Conservation (phyloP, 805 yeast species). For the Blastobotrys attinorum region DNA sequence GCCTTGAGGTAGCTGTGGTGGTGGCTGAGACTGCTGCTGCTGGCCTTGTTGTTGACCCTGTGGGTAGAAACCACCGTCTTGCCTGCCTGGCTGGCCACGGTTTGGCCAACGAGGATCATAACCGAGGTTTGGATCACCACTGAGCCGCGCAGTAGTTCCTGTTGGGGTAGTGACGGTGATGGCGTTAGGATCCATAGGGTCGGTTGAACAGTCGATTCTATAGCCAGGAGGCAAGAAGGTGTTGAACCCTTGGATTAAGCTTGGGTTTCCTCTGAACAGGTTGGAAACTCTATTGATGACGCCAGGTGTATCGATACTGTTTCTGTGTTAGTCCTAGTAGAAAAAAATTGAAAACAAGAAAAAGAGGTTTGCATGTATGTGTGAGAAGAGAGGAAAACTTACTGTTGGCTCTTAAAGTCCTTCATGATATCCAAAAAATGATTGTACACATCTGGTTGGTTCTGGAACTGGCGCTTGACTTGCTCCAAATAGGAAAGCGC, state of each 20-base stretch:
- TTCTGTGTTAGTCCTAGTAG: constrained; percentile 1
- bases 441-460: constrained; percentile 93
- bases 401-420: constrained; percentile 91
- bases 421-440: constrained; percentile 97
- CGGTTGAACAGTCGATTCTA: constrained; percentile 79
- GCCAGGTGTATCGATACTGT: constrained; percentile 87
- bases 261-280: constrained; percentile 86
- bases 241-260: constrained; percentile 90
- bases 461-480: constrained; percentile 84
- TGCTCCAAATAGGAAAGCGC: constrained; percentile 93
- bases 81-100: constrained; percentile 10
- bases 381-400: constrained; percentile 26
- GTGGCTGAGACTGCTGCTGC: constrained; percentile 3
- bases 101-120: constrained; percentile 9
- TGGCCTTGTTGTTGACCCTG: constrained; percentile 9
- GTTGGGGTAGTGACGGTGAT: constrained; percentile 92
- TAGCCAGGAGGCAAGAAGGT: constrained; percentile 97
- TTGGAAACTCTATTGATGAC: constrained; percentile 93
- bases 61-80: constrained; percentile 1
- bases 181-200: constrained; percentile 85
- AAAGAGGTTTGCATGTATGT: not conserved
- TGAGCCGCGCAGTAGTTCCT: constrained; percentile 57
- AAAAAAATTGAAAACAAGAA: too few species aligned
- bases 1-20: not conserved
- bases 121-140: constrained; percentile 6